Base-by-base conservation (phyloP, 2,329 filamentous ascomycete genomes). In the Epichloe aotearoae region DNA sequence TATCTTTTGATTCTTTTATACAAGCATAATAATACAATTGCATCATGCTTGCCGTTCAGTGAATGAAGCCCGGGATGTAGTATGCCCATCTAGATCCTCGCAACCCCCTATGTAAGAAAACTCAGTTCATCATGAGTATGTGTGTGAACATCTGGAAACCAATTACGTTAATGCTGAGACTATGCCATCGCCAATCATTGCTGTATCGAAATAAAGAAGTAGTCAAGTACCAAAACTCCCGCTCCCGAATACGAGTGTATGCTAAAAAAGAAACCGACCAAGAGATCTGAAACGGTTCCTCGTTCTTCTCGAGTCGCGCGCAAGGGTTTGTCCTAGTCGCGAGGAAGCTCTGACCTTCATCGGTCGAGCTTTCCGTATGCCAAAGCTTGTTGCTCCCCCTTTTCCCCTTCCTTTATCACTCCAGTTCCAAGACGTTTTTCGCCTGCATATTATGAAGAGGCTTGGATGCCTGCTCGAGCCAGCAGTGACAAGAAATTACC, bases 121-220 rank as follows among this genome's bases (percentile, higher is more conserved):
- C n/a, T 0, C 30, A 11, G 12, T 14, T 17, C 36, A 36, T 49
- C 38, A 44, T 45, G 20, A 33, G 3, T 30, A 33, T 30, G 26
- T 30, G 14, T n/a, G 12, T 45, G 14, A 48, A 40, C 11, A 23
- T n/a, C 11, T 19, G 12, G 41, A 41, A 41, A 11, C 12, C 40
- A 20, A 39, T 37, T 12, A 51, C 50, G 50, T 46, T 44, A 49
- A 51, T 46, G 50, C 50, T 51, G 38, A 48, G 26, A 45, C 2
- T 11, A 45, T 17, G n/a, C 26, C n/a, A 45, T 19, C 23, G 26
- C 42, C 42, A 12, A 11, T 43, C 41, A n/a, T 43, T 11, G 20
- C 11, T 15, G 23, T 23, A 30, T 11, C 14, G 17, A 19, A 45
- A 45, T 11, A 34, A 20, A 45, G 17, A 15, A 34, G 34, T 36